Percentiles rank a stretch among this genome's conserved stretches.
Evolutionary conservation across 768 basidiomycete species (phyloP).

Genomic region (Coprinellus micaceus): DNA sequence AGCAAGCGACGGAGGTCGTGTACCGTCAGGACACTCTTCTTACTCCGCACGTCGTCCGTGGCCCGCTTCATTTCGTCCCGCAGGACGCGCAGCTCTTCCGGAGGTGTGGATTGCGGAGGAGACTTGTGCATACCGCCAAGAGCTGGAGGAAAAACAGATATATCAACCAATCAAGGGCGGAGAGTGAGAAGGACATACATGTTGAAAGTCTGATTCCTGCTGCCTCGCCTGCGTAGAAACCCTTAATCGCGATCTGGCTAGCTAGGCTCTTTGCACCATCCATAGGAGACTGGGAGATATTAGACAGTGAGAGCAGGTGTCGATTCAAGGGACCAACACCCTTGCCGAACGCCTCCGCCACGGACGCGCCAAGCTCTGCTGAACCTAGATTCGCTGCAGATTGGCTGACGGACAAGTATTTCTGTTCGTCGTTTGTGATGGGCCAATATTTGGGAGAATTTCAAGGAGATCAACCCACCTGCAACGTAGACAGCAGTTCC

Average conservation of each 20-base stretch:
- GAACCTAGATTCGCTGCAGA: conserved; percentile 65
- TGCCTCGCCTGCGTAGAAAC: conserved; percentile 85
- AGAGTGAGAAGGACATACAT: conserved; percentile 15
- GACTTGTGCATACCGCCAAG: conserved; percentile 57
- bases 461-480: conserved; percentile 45
- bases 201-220: conserved; percentile 75
- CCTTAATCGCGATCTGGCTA: conserved; percentile 85
- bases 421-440: conserved; percentile 40
- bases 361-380: conserved; percentile 86
- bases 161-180: background rate
- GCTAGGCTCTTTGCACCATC: conserved; percentile 81
- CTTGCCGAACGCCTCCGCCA: conserved; percentile 84
- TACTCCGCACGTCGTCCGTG: conserved; percentile 63
- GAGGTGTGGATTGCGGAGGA: conserved; percentile 57
- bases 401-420: conserved; percentile 80
- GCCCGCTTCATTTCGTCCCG: conserved; percentile 65
- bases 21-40: conserved; percentile 69
- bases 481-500: conserved; percentile 88
- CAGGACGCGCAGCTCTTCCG: conserved; percentile 60
- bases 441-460: conserved; percentile 1
- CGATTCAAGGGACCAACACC: conserved; percentile 74
- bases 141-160: conserved; percentile 32
- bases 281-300: conserved; percentile 59
- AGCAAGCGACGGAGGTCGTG: conserved; percentile 82
- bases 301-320: conserved; percentile 62